Conservation (phyloP, 768 basidiomycete genomes). For the Pluteus cervinus region DNA sequence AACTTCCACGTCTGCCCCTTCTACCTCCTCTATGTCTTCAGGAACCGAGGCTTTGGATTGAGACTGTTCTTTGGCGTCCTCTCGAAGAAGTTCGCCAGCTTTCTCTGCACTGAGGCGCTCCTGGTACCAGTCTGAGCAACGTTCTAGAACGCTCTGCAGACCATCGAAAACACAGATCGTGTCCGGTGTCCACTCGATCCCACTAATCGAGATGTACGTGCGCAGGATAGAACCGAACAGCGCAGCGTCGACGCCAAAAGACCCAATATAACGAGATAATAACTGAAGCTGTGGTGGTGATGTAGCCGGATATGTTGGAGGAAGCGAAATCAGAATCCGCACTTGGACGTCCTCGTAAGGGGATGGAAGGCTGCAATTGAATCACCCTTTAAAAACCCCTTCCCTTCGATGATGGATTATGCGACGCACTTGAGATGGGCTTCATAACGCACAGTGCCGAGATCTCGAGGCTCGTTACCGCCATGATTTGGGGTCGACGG, state of each 20-base stretch:
- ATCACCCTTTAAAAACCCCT: no score
- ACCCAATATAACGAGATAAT: constrained; percentile 76
- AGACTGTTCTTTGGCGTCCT: constrained; percentile 32
- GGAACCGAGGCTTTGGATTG: neutral
- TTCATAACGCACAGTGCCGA: constrained; percentile 54
- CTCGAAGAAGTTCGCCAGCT: constrained; percentile 49
- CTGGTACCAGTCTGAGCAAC: constrained; percentile 64
- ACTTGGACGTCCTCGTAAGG: constrained; percentile 47
- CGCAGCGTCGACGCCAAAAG: constrained; percentile 65
- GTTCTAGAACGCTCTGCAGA: constrained; percentile 66
- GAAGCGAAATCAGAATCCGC: constrained; percentile 53
- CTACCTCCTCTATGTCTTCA: neutral
- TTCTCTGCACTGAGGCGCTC: constrained; percentile 54
- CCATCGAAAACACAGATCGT: constrained; percentile 86
- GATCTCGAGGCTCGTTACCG: constrained; percentile 5
- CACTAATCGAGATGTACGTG: constrained; percentile 73
- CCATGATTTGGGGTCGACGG: constrained; percentile 23
- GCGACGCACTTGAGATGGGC: constrained; percentile 47
- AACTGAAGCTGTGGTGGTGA: constrained; percentile 80
- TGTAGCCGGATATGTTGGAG: constrained; percentile 54
- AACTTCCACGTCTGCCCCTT: neutral
- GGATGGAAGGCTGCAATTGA: constrained; percentile 44
- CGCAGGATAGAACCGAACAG: constrained; percentile 76
- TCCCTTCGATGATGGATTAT: constrained; percentile 7
- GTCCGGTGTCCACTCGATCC: constrained; percentile 72